phyloP scores from a whole-genome alignment of 768 basidiomycete genomes.

The Lentinula lateritia region DNA sequence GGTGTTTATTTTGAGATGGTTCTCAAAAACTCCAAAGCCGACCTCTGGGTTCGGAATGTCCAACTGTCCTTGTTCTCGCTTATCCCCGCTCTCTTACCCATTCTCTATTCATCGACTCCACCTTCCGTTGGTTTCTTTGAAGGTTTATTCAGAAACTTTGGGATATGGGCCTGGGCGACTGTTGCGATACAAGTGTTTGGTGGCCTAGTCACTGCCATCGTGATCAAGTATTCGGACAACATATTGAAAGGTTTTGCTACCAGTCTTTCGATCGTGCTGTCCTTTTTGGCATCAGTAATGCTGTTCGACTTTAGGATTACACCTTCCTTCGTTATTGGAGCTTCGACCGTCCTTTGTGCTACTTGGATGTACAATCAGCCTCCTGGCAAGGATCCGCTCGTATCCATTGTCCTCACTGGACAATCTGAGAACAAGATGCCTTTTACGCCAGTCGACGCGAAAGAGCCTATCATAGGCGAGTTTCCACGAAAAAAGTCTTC shows the following conservation, averaged over 20 bases:
- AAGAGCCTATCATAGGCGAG: slow-evolving; percentile 58
- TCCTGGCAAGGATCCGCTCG: slow-evolving; percentile 23
- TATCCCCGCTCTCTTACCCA: slow-evolving; percentile 80
- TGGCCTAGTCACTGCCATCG: slow-evolving; percentile 88
- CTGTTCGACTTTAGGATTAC: slow-evolving; percentile 92
- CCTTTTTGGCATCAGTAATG: slow-evolving; percentile 88
- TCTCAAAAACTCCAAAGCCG: slow-evolving; percentile 75
- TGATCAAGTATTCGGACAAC: slow-evolving; percentile 97
- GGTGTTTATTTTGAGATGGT: slow-evolving; percentile 96
- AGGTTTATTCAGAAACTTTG: slow-evolving; percentile 81
- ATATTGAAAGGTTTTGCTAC: slow-evolving; percentile 98
- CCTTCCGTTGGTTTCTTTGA: slow-evolving; percentile 45
- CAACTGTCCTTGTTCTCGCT: slow-evolving; percentile 88
- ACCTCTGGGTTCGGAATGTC: slow-evolving; percentile 88
- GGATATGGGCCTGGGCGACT: slow-evolving; percentile 92
- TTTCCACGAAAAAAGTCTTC: slow-evolving; percentile 41
- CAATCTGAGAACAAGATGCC: slow-evolving; percentile 22
- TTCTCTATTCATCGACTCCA: slow-evolving; percentile 47
- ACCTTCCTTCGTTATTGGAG: slow-evolving; percentile 79
- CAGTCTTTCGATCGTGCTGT: slow-evolving; percentile 86
- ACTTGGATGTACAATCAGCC: slow-evolving; percentile 97
- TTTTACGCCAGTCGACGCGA: slow-evolving; percentile 41
- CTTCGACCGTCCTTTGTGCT: slow-evolving; percentile 77
- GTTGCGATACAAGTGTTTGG: slow-evolving; percentile 88
- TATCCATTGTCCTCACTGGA: slow-evolving; percentile 19